Base-by-base conservation (phyloP, 345 rosid genomes). In the Cochlearia excelsa region DNA sequence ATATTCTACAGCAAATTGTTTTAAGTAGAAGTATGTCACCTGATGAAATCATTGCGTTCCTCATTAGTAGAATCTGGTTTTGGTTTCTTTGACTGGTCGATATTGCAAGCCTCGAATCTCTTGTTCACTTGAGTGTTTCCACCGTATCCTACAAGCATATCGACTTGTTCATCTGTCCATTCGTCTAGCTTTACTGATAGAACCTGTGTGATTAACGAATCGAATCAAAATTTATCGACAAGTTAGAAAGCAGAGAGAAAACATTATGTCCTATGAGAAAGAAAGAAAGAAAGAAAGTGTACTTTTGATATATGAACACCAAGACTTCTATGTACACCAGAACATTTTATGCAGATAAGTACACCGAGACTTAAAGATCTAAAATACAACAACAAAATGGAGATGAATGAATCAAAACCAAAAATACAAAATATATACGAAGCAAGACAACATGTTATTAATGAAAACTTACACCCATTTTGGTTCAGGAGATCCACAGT, bases 291-390 rank as follows among this genome's bases (percentile, higher is more conserved):
- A 44, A 57, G 30, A 63, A 63, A 46, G 1, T 16, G 6, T 68
- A 93, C 99, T 90, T 90, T 93, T 66, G 99, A 77, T 77, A 90
- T 81, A 74, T 93, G 99, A 53, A 84, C 96, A 58, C 99, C 99
- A 73, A 93, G 97, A 85, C 97, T 84, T 77, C 99, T 78, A 73
- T 93, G 99, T 38, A 87, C 77, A 63, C 99, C 99, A 56, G 99
- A 90, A 70, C 99, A 93, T 79, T 93, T 93, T 46, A 93, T 93
- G 80, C 99, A 93, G 70, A 93, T 79, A 73, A 85, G 81, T 7
- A 85, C 96, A 73, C 99, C 99, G 9, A 74, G 66, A 57, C 63
- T 89, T 67, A 82, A 44, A 9, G 99, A 93, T 71, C 99, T 93
- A 85, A 68, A 33, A 37, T 16, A 45, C 68, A 48, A 44, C 61